phyloP scores from a whole-genome alignment of 352 stramenopile species.

The Phytophthora palmivora region DNA sequence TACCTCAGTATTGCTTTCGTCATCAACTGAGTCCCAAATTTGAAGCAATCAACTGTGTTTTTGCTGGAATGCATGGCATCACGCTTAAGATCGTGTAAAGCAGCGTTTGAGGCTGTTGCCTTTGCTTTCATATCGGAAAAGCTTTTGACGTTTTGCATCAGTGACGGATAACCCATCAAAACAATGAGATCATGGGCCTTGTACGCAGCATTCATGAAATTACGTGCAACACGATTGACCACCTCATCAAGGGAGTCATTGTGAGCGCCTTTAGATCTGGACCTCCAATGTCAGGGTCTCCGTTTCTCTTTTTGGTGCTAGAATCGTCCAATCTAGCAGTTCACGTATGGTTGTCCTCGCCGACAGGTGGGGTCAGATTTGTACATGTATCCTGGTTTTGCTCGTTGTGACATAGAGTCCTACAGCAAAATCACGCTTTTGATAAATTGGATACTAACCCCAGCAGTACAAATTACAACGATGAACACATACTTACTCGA shows the following conservation, averaged over 20 bases:
- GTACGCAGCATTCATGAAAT: not conserved
- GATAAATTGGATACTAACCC: not conserved
- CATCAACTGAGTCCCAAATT: constrained; percentile 5
- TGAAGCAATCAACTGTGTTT: not conserved
- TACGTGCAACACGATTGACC: not conserved
- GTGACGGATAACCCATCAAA: not conserved
- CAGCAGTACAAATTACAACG: not conserved
- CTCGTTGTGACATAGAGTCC: not conserved
- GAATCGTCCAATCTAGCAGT: not conserved
- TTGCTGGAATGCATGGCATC: not conserved
- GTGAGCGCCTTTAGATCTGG: constrained; percentile 1
- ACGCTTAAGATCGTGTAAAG: constrained; percentile 1
- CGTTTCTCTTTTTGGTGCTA: constrained; percentile 1
- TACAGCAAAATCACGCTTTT: not conserved
- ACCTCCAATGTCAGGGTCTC: not conserved
- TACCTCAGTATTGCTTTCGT: not conserved
- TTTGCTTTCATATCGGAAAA: constrained; percentile 11
- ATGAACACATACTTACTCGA: constrained; percentile 9
- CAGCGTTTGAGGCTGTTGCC: constrained; percentile 5
- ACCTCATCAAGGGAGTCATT: not conserved
- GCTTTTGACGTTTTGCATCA: not conserved
- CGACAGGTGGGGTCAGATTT: not conserved
- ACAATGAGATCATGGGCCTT: not conserved
- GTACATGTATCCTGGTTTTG: too few species aligned
- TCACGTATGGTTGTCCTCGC: not conserved